These are phyloP conservation scores for Acer campestre DNA, from an alignment of 345 rosid species.

Conservation along the genomic window DNA sequence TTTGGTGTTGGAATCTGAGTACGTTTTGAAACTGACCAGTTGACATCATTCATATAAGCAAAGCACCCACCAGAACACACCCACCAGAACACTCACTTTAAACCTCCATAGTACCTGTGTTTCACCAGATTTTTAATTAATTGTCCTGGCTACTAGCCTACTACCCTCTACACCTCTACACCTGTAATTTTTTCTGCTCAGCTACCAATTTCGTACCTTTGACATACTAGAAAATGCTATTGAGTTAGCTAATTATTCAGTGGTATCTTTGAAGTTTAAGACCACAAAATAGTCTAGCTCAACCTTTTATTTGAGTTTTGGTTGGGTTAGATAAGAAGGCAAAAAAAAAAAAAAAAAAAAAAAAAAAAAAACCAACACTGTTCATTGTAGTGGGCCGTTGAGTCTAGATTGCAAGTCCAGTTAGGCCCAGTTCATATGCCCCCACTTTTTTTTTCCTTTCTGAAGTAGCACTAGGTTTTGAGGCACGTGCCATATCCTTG, in stretches of 20 bases:
- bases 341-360: no score
- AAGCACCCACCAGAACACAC: constrained; percentile 7
- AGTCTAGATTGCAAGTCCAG: neutral
- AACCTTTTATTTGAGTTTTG: no score
- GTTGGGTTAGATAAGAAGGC: no score
- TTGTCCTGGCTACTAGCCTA: neutral
- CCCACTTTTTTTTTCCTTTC: no score
- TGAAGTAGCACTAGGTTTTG: no score
- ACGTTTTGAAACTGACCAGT: neutral
- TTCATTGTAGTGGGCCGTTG: neutral
- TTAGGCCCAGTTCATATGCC: no score
- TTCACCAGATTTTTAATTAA: neutral
- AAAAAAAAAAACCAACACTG: no score
- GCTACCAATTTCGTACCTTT: neutral
- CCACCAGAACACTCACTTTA: constrained; percentile 7
- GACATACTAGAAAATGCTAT: neutral
- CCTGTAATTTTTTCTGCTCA: neutral
- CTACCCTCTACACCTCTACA: neutral
- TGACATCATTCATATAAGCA: constrained; percentile 11
- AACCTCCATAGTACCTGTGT: neutral
- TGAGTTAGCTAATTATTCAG: no score
- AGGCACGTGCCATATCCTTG: no score
- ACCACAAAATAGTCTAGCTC: no score
- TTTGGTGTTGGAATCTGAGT: neutral
- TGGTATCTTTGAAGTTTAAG: no score